Conservation (phyloP, 768 basidiomycete species). For the Pulveroboletus frians region DNA sequence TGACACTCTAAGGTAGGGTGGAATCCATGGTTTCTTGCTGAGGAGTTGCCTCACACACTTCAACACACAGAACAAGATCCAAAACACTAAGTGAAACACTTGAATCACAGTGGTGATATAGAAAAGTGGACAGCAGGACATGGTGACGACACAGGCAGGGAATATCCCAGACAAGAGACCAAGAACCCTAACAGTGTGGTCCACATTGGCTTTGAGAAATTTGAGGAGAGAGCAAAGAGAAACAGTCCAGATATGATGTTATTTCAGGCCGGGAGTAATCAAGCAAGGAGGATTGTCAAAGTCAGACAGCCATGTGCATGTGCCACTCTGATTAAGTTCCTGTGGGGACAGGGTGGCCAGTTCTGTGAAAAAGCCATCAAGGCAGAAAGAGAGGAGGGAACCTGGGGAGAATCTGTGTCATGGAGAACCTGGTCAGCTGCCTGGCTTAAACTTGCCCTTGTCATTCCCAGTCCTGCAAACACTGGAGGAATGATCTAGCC, state of each 20-base stretch:
- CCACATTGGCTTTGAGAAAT: conserved; percentile 31
- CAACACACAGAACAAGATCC: conserved; percentile 44
- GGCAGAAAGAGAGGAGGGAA: conserved; percentile 45
- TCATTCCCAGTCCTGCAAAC: conserved; percentile 54
- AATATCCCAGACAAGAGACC: conserved; percentile 58
- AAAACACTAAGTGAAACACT: conserved; percentile 46
- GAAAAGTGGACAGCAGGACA: conserved; percentile 35
- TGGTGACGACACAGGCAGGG: conserved; percentile 46
- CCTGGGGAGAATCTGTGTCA: conserved; percentile 41
- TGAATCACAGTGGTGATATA: conserved; percentile 44
- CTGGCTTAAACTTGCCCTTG: conserved; percentile 28
- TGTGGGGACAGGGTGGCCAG: conserved; percentile 39
- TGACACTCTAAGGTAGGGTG: conserved; percentile 42
- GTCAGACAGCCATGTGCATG: conserved; percentile 42
- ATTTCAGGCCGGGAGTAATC: conserved; percentile 33
- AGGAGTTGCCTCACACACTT: conserved; percentile 27
- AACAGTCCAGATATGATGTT: conserved; percentile 46
- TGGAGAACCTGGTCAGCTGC: conserved; percentile 36
- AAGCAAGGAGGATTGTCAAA: conserved; percentile 40
- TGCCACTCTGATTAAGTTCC: conserved; percentile 33
- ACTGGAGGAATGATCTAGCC: conserved; percentile 37
- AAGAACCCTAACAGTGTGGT: conserved; percentile 36
- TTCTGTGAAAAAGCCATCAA: conserved; percentile 46
- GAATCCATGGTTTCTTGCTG: conserved; percentile 18
- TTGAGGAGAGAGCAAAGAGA: conserved; percentile 36